Conservation (phyloP, 306 rosid species). For the Sicyos edulis region DNA sequence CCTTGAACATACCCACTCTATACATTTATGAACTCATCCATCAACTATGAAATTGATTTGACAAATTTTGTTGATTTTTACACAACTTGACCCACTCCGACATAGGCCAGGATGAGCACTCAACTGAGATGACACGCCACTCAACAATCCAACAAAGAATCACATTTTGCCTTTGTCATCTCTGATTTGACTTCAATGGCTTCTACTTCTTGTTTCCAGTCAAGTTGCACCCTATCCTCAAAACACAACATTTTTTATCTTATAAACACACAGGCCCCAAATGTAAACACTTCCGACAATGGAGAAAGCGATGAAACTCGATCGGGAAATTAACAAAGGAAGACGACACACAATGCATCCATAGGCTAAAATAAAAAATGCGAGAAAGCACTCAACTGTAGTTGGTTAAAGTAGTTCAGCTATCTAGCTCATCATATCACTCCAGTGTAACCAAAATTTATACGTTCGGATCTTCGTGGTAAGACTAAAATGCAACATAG, state of each 20-base stretch:
- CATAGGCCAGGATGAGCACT: no score
- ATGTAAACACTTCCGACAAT: background rate
- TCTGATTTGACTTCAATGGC: background rate
- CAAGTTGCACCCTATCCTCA: background rate
- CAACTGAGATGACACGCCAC: no score
- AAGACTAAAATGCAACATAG: background rate
- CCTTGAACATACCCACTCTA: no score
- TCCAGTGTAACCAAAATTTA: background rate
- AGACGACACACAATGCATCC: no score
- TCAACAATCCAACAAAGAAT: no score
- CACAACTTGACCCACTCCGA: no score
- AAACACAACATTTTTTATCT: constrained; percentile 1
- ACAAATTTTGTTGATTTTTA: no score
- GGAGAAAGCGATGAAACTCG: background rate
- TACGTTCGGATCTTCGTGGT: background rate
- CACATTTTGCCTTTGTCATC: no score
- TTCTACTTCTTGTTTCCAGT: constrained; percentile 7
- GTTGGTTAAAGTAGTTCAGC: background rate
- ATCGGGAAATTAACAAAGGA: background rate
- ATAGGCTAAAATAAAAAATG: no score
- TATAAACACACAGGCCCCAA: background rate
- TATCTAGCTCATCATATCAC: background rate
- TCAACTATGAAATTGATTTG: no score
- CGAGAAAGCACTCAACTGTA: no score
- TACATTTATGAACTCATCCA: no score